A percentile compares a stretch with the other conserved stretches of the same genome.
These are phyloP conservation scores for Sarocladium strictum DNA, from an alignment of 2,329 filamentous ascomycete species.

Conservation along the genomic window DNA sequence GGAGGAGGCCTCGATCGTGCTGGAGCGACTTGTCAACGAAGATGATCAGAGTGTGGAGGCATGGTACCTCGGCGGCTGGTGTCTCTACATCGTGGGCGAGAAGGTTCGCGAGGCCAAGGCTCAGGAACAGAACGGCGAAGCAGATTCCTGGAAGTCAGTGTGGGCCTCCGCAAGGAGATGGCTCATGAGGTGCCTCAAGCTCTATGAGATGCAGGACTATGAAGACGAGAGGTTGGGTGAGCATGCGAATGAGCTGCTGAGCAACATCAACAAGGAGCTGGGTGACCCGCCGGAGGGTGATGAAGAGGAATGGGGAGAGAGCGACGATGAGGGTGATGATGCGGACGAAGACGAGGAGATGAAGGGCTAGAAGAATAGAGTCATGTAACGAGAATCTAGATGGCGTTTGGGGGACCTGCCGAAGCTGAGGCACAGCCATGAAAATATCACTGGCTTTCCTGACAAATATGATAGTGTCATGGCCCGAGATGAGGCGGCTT, in stretches of 20 bases:
- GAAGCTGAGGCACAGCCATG: not conserved
- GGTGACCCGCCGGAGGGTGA: constrained; percentile 52
- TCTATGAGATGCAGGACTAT: constrained; percentile 77
- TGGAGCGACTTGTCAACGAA: constrained; percentile 77
- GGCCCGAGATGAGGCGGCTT: not conserved
- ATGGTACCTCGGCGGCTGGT: constrained; percentile 97
- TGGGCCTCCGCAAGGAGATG: constrained; percentile 75
- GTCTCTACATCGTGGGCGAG: constrained; percentile 71
- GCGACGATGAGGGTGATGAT: constrained; percentile 42
- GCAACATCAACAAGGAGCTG: constrained; percentile 56
- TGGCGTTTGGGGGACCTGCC: constrained; percentile 16
- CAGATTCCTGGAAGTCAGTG: constrained; percentile 50
- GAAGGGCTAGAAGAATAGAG: constrained; percentile 29
- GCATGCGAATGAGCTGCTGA: constrained; percentile 67
- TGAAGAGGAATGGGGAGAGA: constrained; percentile 50
- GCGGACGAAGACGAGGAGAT: constrained; percentile 51
- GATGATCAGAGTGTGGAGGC: constrained; percentile 93
- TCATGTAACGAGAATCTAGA: constrained; percentile 11
- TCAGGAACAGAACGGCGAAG: constrained; percentile 22
- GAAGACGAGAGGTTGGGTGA: constrained; percentile 74
- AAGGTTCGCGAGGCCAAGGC: constrained; percentile 44
- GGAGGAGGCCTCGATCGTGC: constrained; percentile 74
- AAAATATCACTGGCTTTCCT: not conserved
- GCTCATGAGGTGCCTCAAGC: constrained; percentile 72
- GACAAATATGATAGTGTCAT: not conserved